Evolutionary conservation across 768 basidiomycete species (phyloP), one percentile per base, ranked within the genome.

Genomic region (Rhizopogon vesiculosus): DNA sequence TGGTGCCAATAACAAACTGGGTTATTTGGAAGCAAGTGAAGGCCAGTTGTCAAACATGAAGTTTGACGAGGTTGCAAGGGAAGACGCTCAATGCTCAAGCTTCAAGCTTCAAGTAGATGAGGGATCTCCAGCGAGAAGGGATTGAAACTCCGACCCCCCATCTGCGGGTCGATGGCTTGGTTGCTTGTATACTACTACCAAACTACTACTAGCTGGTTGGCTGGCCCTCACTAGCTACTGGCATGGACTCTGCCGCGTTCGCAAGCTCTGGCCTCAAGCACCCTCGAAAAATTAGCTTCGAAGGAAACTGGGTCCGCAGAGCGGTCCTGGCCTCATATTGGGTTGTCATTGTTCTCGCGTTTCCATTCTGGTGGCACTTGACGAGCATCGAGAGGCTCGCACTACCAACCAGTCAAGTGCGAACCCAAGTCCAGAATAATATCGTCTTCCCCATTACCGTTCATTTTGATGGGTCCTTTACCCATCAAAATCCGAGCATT

Each of bases 341-440:
- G 84, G 53, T 79, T 25, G 71, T 93, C 28, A 78, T 97, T 38
- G 60, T 96, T 35, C 72, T 92, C 7, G 87, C 87, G 1, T 56
- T 95, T 18, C 97, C 97, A 3, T 78, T 92, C 48, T 99, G 97
- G 97, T 98, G 93, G 93, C 78, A 77, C 50, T 86, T 89, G 28
- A 98, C 97, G 5, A 90, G 89, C 59, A 96, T 98, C 29, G 81
- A 94, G 64, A 83, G 95, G 28, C 76, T 89, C 15, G 74, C 86
- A 0, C 74, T 97, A 12, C 92, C 95, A 1, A 73, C 77, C 7
- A 69, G 72, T 42, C 79, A 82, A 19, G 85, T 94, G 35, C 68
- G 69, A 41, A 75, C 77, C 6, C 78, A 85, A 61, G 74, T 80
- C 42, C 68, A 71, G 45, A 76, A 73, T 56, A 66, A 71, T 40